phyloP scores from a whole-genome alignment of 495 filamentous ascomycete genomes.

The Achaetomiella virescens region DNA sequence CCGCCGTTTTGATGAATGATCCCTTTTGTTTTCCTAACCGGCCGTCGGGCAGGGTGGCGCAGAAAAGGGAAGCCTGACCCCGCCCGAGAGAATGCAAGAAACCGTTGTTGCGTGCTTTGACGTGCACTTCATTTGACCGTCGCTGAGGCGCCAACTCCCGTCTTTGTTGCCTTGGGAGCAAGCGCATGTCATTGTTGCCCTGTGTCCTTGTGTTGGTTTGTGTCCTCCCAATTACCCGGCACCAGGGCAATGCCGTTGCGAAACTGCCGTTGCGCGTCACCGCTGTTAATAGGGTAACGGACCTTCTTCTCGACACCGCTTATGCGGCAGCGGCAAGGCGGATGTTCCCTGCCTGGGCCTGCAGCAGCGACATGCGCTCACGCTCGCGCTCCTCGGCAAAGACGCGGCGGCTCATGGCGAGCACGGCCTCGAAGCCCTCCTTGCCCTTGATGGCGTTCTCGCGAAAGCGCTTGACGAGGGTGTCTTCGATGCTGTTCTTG shows the following conservation, averaged over 20 bases:
- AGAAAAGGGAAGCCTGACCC: not conserved
- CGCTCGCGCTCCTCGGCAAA: constrained; percentile 75
- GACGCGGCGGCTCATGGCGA: constrained; percentile 87
- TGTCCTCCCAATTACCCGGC: constrained; percentile 5
- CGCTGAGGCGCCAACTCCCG: not conserved
- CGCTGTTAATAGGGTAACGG: not conserved
- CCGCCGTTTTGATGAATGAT: constrained; percentile 17
- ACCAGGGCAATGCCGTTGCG: too few species aligned
- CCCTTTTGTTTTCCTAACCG: constrained; percentile 7
- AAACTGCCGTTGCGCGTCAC: not conserved
- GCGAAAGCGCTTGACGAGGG: constrained; percentile 76
- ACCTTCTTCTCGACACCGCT: not conserved
- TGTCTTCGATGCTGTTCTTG: constrained; percentile 88
- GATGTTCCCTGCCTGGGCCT: constrained; percentile 27
- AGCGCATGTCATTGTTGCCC: not conserved
- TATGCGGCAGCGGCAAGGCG: constrained; percentile 17
- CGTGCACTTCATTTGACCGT: not conserved
- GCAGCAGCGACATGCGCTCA: constrained; percentile 26
- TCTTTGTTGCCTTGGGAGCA: not conserved
- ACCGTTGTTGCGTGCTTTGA: not conserved
- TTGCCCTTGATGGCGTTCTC: constrained; percentile 86
- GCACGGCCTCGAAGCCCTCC: constrained; percentile 88
- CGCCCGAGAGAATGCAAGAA: constrained; percentile 2
- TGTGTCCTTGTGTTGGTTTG: not conserved
- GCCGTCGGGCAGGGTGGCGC: not conserved